Evolutionary conservation across 2,329 filamentous ascomycete species (phyloP).

Genomic region (Aureobasidium subglaciale): DNA sequence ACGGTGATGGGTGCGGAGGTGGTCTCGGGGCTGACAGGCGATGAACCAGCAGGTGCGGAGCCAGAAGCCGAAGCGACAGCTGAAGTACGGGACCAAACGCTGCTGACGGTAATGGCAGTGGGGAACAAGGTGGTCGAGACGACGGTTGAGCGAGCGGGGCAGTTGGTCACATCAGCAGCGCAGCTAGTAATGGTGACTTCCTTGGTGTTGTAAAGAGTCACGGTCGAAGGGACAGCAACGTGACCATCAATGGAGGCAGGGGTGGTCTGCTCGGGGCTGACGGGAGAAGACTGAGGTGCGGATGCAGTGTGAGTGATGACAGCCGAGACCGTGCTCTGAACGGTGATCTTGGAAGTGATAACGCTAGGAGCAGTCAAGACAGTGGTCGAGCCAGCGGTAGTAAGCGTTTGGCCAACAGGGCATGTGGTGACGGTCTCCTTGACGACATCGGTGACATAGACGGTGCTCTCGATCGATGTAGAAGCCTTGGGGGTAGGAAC

Average conservation of each 20-base stretch:
- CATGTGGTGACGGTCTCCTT: conserved; percentile 31
- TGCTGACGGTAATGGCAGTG: conserved; percentile 11
- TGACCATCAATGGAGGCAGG: neutral
- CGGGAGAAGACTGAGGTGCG: neutral
- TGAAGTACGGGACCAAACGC: neutral
- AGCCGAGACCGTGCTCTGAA: conserved; percentile 31
- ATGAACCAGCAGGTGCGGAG: neutral
- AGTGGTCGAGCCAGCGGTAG: conserved; percentile 22
- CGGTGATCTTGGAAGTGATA: conserved; percentile 7
- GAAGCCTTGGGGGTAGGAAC: neutral
- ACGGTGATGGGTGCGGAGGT: neutral
- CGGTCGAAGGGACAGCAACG: conserved; percentile 11
- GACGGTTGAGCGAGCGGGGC: neutral
- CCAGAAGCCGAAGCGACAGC: neutral
- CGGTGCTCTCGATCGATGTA: conserved; percentile 2
- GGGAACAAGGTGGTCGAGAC: neutral
- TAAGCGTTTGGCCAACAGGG: conserved; percentile 27
- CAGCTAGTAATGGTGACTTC: conserved; percentile 16
- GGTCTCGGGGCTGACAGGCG: conserved; percentile 7
- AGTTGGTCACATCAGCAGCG: conserved; percentile 13
- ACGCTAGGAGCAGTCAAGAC: conserved; percentile 23
- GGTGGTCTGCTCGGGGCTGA: neutral
- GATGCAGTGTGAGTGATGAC: neutral
- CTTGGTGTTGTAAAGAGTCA: conserved; percentile 17
- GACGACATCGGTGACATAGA: conserved; percentile 18